These are phyloP conservation scores for Heimioporus punctisporus DNA, from an alignment of 1,284 basidiomycete genomes.

Conservation along the genomic window DNA sequence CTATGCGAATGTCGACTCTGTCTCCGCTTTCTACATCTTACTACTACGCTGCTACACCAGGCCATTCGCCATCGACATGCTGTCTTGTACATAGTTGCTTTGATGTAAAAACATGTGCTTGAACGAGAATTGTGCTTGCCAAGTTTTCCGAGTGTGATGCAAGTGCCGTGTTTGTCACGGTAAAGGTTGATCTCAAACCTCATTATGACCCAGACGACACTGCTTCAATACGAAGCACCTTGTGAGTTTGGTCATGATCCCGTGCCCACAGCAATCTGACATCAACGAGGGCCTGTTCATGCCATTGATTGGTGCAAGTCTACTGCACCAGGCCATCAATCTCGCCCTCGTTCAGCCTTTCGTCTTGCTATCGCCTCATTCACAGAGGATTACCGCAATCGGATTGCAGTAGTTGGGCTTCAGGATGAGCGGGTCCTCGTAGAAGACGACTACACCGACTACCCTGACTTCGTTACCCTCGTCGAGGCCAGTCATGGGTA, in stretches of 20 bases:
- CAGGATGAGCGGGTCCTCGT: slow-evolving; percentile 83
- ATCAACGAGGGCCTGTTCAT: slow-evolving; percentile 74
- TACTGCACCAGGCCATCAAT: slow-evolving; percentile 68
- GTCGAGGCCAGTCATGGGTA: slow-evolving; percentile 84
- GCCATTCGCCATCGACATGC: slow-evolving; percentile 23
- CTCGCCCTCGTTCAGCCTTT: slow-evolving; percentile 76
- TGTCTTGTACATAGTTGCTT: slow-evolving; percentile 33
- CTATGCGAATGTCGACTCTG: slow-evolving; percentile 16
- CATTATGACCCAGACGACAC: slow-evolving; percentile 61
- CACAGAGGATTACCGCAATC: slow-evolving; percentile 78
- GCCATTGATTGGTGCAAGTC: slow-evolving; percentile 87
- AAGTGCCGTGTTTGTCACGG: no score
- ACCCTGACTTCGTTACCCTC: slow-evolving; percentile 80
- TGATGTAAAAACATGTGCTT: slow-evolving; percentile 26
- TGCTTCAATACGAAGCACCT: slow-evolving; percentile 75
- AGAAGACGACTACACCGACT: slow-evolving; percentile 80
- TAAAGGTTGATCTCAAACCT: slow-evolving; percentile 5
- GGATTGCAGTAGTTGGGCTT: slow-evolving; percentile 80
- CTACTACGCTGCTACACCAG: slow-evolving; percentile 19
- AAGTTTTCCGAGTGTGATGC: no score
- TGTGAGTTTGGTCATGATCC: slow-evolving; percentile 50
- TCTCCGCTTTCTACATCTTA: slow-evolving; percentile 19
- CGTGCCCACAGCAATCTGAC: slow-evolving; percentile 8
- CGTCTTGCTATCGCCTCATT: slow-evolving; percentile 82
- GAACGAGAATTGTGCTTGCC: slow-evolving; percentile 10